Evolutionary conservation across 2,329 filamentous ascomycete genomes (phyloP).

Genomic region (Penicillium psychrosexuale): DNA sequence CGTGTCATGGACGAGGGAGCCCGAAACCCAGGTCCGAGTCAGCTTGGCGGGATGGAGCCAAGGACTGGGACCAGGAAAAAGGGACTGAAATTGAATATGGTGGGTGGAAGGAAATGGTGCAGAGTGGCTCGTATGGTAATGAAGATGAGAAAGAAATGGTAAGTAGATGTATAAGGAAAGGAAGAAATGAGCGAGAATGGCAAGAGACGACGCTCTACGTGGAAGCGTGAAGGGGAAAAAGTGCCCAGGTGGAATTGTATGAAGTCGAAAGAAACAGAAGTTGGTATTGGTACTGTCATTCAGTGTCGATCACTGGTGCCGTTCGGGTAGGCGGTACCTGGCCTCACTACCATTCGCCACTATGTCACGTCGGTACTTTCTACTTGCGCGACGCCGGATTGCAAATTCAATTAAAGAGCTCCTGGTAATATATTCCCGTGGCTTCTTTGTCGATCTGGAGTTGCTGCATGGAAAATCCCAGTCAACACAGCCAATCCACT

Average conservation of each 20-base stretch:
- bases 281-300: conserved; percentile 12
- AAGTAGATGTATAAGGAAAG: conserved; percentile 17
- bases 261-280: conserved; percentile 17
- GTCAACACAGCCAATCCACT: background rate
- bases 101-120: conserved; percentile 18
- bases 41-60: conserved; percentile 49
- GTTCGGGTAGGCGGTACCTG: conserved; percentile 11
- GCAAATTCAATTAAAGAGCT: background rate
- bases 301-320: conserved; percentile 1
- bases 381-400: background rate
- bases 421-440: conserved; percentile 1
- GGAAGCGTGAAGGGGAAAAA: conserved; percentile 22
- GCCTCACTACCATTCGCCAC: background rate
- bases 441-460: conserved; percentile 3
- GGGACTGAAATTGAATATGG: conserved; percentile 15
- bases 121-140: background rate
- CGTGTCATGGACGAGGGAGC: conserved; percentile 50
- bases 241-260: conserved; percentile 15
- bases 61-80: conserved; percentile 45
- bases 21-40: conserved; percentile 45
- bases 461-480: conserved; percentile 8
- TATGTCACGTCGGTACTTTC: background rate
- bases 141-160: conserved; percentile 6
- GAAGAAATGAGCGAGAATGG: conserved; percentile 7
- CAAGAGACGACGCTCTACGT: conserved; percentile 11